Evolutionary conservation across 768 basidiomycete species (phyloP), one percentile per base, ranked within the genome.

Genomic region (Agrocybe chaxingu): DNA sequence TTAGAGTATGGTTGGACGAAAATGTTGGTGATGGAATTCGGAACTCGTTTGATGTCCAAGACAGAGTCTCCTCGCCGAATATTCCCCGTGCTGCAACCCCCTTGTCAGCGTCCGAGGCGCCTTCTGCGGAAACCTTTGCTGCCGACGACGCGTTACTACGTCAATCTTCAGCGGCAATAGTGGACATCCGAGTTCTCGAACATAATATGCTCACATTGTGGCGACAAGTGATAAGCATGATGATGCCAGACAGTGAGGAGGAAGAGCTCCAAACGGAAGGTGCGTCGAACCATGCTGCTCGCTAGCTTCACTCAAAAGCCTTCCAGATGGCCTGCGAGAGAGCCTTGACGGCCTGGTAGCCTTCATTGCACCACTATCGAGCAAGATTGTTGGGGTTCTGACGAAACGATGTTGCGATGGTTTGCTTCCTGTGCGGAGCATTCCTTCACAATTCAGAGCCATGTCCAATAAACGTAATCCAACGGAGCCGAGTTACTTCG

Each of bases 381-480:
- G 63, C 24, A 85, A 89, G 47, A 80, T 96, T 48, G 66, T 88
- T 19, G 62, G 71, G 8, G 84, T 96, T 46, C 72, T 98, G 24
- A 81, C 81, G 12, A 79, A 81, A 52, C 82, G 92, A n/a, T 92
- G 89, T 57, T 87, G 84, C 53, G 95, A 97, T 56, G 82, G 85
- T 7, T 78, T 98, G 39, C 79, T 86, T 30, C 84, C 88, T 10
- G 89, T 98, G 51, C 80, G 90, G 42, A 87, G 89, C 0, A 89
- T 98, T 61, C 92, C 92, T 1, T 86, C 89, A 0, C 94, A 98
- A 59, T 90, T 95, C 59, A 80, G 95, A 46, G 90, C 90, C 11
- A 85, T 86, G 84, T 80, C 87, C 45, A 82, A 79, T 66, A 85
- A 85, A 63, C 80, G 81, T 3, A 70, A 74, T 53, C 85, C 91